Percentiles rank a stretch among this genome's conserved stretches.
Conservation (phyloP, 2,329 filamentous ascomycete genomes). For the Trichoderma simmonsii region DNA sequence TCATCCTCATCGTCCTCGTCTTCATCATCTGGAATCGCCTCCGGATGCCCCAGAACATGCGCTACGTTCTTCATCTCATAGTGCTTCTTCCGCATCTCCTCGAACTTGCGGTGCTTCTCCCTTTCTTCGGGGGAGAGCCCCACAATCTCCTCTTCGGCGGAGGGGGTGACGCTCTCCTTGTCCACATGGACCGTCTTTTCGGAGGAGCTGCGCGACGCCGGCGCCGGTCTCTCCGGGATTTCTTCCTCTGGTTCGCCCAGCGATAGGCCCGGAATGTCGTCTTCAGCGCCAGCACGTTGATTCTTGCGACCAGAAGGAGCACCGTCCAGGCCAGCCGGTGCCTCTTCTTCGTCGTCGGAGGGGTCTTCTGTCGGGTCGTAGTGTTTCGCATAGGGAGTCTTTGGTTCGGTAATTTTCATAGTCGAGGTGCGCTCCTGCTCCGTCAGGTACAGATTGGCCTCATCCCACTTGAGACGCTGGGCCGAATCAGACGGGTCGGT, state of each 20-base stretch:
- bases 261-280: slow-evolving; percentile 88
- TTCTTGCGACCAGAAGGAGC: slow-evolving; percentile 30
- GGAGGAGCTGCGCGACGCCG: slow-evolving; percentile 37
- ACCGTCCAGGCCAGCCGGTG: slow-evolving; percentile 29
- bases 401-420: slow-evolving; percentile 99
- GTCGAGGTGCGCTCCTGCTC: slow-evolving; percentile 93
- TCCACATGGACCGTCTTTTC: slow-evolving; percentile 80
- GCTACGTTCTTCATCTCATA: slow-evolving; percentile 99
- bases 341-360: slow-evolving; percentile 60
- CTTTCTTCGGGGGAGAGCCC: slow-evolving; percentile 67
- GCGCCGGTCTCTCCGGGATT: slow-evolving; percentile 45
- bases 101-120: slow-evolving; percentile 90
- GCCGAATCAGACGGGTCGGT: slow-evolving; percentile 50
- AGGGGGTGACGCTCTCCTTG: slow-evolving; percentile 54
- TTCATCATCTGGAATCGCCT: slow-evolving; percentile 61
- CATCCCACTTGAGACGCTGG: slow-evolving; percentile 93
- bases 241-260: slow-evolving; percentile 88
- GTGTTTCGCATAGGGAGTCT: slow-evolving; percentile 91
- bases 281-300: slow-evolving; percentile 46
- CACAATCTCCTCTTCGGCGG: slow-evolving; percentile 53
- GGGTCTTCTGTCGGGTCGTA: slow-evolving; percentile 90
- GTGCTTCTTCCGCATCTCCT: slow-evolving; percentile 88
- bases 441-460: slow-evolving; percentile 94
- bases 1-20: slow-evolving; percentile 54
- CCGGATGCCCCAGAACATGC: slow-evolving; percentile 74